Conservation (phyloP, 208 protist species). For the Phytomonas serpens region DNA sequence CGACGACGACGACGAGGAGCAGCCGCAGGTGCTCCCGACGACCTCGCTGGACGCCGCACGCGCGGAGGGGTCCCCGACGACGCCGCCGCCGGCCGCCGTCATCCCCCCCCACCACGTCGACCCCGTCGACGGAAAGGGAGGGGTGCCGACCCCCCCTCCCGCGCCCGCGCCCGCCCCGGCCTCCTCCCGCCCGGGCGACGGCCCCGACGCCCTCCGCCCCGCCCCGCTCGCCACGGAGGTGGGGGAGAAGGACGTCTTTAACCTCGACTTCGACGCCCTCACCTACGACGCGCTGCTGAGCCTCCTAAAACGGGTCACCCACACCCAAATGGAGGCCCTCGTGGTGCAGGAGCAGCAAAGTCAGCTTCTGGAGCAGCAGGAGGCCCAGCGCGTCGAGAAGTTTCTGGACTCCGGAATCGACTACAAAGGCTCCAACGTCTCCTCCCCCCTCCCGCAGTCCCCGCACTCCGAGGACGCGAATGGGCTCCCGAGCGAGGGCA, state of each 20-base stretch:
- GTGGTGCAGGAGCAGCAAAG: constrained; percentile 24
- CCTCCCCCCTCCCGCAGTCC: constrained; percentile 1
- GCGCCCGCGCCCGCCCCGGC: constrained; percentile 5
- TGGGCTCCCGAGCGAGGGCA: not conserved
- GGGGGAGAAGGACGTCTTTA: constrained; percentile 26
- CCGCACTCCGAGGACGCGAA: constrained; percentile 16
- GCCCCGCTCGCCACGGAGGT: constrained; percentile 12
- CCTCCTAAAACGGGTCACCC: constrained; percentile 29
- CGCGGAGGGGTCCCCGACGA: not conserved
- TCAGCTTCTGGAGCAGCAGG: constrained; percentile 20
- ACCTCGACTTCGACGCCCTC: constrained; percentile 50
- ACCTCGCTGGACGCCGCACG: not conserved
- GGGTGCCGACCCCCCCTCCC: not conserved
- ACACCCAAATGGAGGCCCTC: constrained; percentile 24
- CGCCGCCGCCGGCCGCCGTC: constrained; percentile 6
- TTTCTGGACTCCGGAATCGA: constrained; percentile 37
- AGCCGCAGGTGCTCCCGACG: constrained; percentile 12
- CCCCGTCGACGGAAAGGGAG: not conserved
- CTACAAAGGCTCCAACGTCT: not conserved
- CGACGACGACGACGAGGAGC: constrained; percentile 21
- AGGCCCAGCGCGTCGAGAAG: constrained; percentile 35
- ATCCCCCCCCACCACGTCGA: not conserved
- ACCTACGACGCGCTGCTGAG: constrained; percentile 39
- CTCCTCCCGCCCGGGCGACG: constrained; percentile 3
- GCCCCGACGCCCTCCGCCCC: constrained; percentile 6